Percentiles rank a stretch among this genome's conserved stretches.
Conservation (phyloP, 805 yeast species). For the Phaffomyces antillensis region DNA sequence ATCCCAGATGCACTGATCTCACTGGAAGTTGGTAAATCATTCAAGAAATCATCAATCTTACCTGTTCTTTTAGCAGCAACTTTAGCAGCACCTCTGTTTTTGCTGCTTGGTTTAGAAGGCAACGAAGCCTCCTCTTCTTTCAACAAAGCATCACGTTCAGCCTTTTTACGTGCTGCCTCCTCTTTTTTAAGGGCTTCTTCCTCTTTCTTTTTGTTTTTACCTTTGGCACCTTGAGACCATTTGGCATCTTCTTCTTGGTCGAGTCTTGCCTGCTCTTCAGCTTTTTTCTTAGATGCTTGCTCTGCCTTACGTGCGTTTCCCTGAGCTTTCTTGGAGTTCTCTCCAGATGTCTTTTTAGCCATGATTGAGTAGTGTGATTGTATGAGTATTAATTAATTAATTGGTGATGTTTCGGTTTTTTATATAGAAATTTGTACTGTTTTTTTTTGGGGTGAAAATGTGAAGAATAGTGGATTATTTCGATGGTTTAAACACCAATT, state of each 20-base stretch:
- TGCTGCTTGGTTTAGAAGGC: conserved; percentile 50
- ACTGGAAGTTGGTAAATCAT: conserved; percentile 39
- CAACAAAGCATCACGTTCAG: conserved; percentile 68
- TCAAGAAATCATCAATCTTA: conserved; percentile 62
- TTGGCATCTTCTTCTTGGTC: conserved; percentile 52
- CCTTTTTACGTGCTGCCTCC: conserved; percentile 71
- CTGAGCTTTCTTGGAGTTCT: conserved; percentile 49
- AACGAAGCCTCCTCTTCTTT: conserved; percentile 57
- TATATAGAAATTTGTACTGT: too few relatives aligned
- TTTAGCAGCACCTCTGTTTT: conserved; percentile 63
- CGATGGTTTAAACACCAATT: too few relatives aligned
- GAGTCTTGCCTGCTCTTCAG: conserved; percentile 37
- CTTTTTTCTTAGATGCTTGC: conserved; percentile 48
- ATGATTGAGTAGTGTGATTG: conserved; percentile 19
- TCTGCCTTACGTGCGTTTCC: conserved; percentile 67
- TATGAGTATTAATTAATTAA: too few relatives aligned
- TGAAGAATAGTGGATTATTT: too few relatives aligned
- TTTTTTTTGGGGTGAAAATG: too few relatives aligned
- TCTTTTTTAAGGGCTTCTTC: conserved; percentile 63
- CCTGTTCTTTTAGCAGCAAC: conserved; percentile 53
- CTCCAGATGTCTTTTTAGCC: conserved; percentile 39
- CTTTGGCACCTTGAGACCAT: conserved; percentile 71
- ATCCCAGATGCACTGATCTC: conserved; percentile 67
- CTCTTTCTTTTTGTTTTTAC: conserved; percentile 60
- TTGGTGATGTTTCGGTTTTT: neutral